Evolutionary conservation across 2,329 filamentous ascomycete genomes (phyloP).

Genomic region (Fusarium continuum): DNA sequence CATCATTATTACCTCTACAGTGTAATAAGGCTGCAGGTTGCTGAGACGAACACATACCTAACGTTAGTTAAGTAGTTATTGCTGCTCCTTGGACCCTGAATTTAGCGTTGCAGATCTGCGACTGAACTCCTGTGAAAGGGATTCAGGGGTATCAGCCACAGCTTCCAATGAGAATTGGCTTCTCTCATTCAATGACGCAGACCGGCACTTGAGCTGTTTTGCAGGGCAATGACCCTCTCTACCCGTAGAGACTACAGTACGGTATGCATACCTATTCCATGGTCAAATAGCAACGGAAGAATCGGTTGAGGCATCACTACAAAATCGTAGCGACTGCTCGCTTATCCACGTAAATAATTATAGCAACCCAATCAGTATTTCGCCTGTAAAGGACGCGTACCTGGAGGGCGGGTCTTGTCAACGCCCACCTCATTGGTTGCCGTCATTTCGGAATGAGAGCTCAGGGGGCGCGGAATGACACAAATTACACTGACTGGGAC

Average conservation of each 20-base stretch:
- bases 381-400: constrained; percentile 27
- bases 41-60: too few relatives aligned
- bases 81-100: constrained; percentile 23
- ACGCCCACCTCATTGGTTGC: constrained; percentile 13
- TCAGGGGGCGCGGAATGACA: constrained; percentile 31
- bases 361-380: constrained; percentile 22
- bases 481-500: constrained; percentile 28
- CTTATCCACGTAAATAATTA: constrained; percentile 10
- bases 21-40: neutral
- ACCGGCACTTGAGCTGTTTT: neutral
- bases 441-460: constrained; percentile 1
- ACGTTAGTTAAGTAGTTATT: too few relatives aligned
- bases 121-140: constrained; percentile 4
- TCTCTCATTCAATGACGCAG: constrained; percentile 12
- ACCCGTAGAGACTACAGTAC: too few relatives aligned
- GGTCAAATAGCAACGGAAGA: too few relatives aligned
- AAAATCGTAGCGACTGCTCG: too few relatives aligned
- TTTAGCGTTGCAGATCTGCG: constrained; percentile 35
- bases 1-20: neutral
- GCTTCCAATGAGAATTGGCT: constrained; percentile 11
- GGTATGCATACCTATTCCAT: too few relatives aligned
- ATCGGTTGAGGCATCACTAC: too few relatives aligned
- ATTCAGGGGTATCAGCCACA: constrained; percentile 25
- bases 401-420: constrained; percentile 11
- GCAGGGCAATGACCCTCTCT: neutral